A percentile compares a stretch with the other conserved stretches of the same genome.
Evolutionary conservation across 179 eudicot species (phyloP).

Genomic region (Carnegiea gigantea): DNA sequence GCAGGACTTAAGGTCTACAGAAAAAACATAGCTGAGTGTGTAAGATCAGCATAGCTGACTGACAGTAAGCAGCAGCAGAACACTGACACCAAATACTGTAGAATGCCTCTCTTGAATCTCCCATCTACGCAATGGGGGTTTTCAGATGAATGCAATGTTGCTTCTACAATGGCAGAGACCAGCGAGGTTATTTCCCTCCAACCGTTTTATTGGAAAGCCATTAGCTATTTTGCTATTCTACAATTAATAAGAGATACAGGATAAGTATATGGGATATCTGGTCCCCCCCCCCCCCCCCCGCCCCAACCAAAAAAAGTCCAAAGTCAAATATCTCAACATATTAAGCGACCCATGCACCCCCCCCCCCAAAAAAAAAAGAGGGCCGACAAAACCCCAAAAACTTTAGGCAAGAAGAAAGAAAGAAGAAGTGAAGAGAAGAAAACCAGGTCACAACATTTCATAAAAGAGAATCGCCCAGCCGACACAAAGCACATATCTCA

Average conservation of each 20-base stretch:
- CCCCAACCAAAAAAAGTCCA: background rate
- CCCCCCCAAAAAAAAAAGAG: background rate
- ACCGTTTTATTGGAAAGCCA: background rate
- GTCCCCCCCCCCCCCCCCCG: too few species aligned
- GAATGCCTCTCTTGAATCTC: constrained; percentile 5
- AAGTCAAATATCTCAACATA: background rate
- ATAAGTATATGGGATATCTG: background rate
- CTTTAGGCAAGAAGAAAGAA: background rate
- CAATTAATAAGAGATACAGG: background rate
- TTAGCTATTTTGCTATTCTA: background rate
- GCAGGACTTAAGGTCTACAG: background rate
- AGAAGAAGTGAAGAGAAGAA: background rate
- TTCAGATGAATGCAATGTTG: background rate
- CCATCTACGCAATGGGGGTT: background rate
- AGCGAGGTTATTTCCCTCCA: background rate
- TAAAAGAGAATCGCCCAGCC: background rate
- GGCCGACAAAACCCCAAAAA: background rate
- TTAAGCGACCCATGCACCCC: background rate
- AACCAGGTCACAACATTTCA: background rate
- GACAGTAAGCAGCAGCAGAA: background rate
- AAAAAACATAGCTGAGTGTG: background rate
- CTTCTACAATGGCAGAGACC: background rate
- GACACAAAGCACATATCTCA: background rate
- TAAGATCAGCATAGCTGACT: background rate
- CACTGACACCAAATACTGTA: background rate